Conservation (phyloP, 306 rosid species). For the Lathyrus oleraceus region DNA sequence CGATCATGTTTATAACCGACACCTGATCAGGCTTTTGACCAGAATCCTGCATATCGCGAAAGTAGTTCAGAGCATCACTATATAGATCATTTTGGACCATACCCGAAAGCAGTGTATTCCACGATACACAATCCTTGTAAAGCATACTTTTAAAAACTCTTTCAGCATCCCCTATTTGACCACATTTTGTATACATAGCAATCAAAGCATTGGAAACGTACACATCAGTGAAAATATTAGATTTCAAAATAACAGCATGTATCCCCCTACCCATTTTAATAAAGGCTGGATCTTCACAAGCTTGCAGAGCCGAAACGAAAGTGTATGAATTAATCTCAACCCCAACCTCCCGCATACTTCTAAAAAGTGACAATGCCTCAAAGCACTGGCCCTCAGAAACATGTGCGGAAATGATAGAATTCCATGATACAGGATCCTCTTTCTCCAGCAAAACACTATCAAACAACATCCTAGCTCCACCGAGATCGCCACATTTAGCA, state of each 20-base stretch:
- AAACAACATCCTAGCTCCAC: conserved; percentile 55
- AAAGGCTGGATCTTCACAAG: conserved; percentile 55
- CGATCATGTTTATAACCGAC: conserved; percentile 54
- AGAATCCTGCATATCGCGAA: conserved; percentile 46
- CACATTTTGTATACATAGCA: conserved; percentile 67
- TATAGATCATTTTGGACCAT: conserved; percentile 59
- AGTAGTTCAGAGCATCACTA: conserved; percentile 51
- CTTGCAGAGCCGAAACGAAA: conserved; percentile 69
- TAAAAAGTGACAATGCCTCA: conserved; percentile 55
- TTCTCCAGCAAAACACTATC: conserved; percentile 44
- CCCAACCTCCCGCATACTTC: conserved; percentile 54
- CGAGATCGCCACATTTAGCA: conserved; percentile 58
- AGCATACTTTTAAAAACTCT: conserved; percentile 47
- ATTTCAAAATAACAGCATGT: conserved; percentile 57
- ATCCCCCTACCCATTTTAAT: conserved; percentile 59
- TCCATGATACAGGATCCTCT: conserved; percentile 69
- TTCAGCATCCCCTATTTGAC: conserved; percentile 49
- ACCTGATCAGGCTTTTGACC: conserved; percentile 62
- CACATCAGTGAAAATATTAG: conserved; percentile 45
- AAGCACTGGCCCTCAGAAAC: conserved; percentile 45
- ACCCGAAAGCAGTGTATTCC: conserved; percentile 73
- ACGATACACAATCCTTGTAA: conserved; percentile 60
- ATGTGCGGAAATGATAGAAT: conserved; percentile 66
- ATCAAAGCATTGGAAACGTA: conserved; percentile 68
- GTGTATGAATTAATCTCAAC: conserved; percentile 51